Evolutionary conservation across 1,284 basidiomycete genomes (phyloP), one percentile per base, ranked within the genome.

Genomic region (Amylostereum chailletii): DNA sequence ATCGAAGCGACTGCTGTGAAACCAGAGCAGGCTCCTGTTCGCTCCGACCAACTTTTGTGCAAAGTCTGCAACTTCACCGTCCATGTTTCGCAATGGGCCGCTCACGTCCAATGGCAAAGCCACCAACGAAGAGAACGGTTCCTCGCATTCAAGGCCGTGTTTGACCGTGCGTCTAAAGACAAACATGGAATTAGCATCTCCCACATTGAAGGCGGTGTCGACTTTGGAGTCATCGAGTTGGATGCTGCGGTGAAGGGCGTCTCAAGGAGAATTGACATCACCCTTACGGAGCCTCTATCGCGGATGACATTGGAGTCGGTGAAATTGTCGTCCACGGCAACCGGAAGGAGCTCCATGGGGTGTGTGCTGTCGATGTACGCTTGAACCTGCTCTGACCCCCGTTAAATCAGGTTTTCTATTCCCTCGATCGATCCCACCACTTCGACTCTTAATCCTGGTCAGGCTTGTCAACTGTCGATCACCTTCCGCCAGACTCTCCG

Each of bases 311-410:
- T 76, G 3, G 47, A 66, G 29, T 63, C 64, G 3, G 57, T 62
- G 1, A 64, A 61, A n/a, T 62, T 77, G 1, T 62, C 65, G 0
- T 71, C 71, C 0, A 53, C 54, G 2, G 65, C 66, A 53, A 65
- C 65, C 4, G 51, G 41, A 19, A 19, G 19, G 19, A 19, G 19
- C 19, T 19, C 19, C 19, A 19, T 19, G 19, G 19, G 19, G 19
- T 19, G 19, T 19, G 19, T 19, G 19, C 19, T 19, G 19, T 19
- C 19, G 19, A 19, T 19, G 19, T 19, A 19, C 19, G 19, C 19
- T 19, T 19, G 19, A 19, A 19, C 19, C 19, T 19, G 19, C 19
- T 19, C 19, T 19, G 19, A 19, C 19, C 19, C 19, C 19, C 19
- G 19, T 19, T 19, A 19, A 19, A 19, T 19, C 19, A 19, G 19